Conservation (phyloP, 352 stramenopile species). For the Aphanomyces astaci region DNA sequence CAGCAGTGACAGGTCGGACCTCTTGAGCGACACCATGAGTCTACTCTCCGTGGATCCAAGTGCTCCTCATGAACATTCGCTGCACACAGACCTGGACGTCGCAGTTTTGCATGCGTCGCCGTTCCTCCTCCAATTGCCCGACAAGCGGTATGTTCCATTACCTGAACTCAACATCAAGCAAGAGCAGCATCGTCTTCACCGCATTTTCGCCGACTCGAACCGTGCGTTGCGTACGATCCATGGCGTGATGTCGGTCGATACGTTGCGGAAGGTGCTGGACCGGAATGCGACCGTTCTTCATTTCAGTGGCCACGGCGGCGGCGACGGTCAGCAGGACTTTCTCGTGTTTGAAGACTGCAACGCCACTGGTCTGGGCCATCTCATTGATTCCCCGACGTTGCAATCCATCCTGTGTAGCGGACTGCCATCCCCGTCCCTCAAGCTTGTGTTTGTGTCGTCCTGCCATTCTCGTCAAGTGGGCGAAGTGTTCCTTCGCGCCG, state of each 20-base stretch:
- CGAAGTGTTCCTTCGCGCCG: constrained; percentile 68
- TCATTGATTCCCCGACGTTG: constrained; percentile 56
- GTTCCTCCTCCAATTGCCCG: constrained; percentile 52
- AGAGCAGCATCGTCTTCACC: constrained; percentile 57
- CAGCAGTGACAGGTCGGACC: constrained; percentile 16
- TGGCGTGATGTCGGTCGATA: constrained; percentile 57
- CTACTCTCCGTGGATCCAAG: neutral
- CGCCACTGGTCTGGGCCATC: constrained; percentile 48
- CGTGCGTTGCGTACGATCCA: constrained; percentile 69
- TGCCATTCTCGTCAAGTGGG: constrained; percentile 72
- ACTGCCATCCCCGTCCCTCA: constrained; percentile 35
- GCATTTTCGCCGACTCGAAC: constrained; percentile 70
- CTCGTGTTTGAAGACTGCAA: constrained; percentile 76
- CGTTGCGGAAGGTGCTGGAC: constrained; percentile 67
- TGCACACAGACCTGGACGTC: constrained; percentile 72
- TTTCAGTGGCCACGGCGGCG: constrained; percentile 68
- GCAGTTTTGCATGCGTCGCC: constrained; percentile 64
- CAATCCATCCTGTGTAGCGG: constrained; percentile 46
- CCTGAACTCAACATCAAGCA: constrained; percentile 57
- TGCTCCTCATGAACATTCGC: neutral
- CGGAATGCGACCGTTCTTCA: constrained; percentile 65
- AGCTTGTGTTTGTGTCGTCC: constrained; percentile 75
- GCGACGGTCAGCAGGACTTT: constrained; percentile 45
- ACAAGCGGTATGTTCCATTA: constrained; percentile 31
- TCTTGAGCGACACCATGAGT: constrained; percentile 22